Evolutionary conservation across 140 eudicot species (phyloP).

Genomic region (Stevia rebaudiana): DNA sequence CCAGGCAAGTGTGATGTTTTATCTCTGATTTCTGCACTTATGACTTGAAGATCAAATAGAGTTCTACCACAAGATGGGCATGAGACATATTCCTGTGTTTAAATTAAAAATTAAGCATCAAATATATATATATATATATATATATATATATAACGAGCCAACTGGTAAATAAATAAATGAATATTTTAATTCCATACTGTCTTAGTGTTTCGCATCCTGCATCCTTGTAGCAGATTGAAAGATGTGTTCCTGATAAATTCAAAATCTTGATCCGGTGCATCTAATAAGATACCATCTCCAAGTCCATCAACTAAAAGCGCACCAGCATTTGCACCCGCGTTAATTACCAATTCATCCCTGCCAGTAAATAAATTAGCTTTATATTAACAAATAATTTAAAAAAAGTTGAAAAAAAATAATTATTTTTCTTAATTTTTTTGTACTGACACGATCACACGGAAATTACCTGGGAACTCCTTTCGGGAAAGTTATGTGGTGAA

Average conservation of each 20-base stretch:
- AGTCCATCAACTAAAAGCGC: conserved; percentile 92
- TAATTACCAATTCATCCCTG: conserved; percentile 89
- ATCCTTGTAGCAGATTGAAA: conserved; percentile 96
- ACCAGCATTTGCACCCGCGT: conserved; percentile 89
- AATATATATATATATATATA: background rate
- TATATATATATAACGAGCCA: background rate
- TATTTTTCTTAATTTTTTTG: background rate
- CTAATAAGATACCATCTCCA: conserved; percentile 87
- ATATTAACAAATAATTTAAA: background rate
- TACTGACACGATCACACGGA: conserved; percentile 3
- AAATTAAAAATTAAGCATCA: background rate
- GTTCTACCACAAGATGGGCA: conserved; percentile 99
- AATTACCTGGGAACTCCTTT: conserved; percentile 59
- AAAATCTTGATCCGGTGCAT: conserved; percentile 81
- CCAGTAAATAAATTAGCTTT: conserved; percentile 11
- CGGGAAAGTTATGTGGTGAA: conserved; percentile 86
- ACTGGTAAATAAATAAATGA: background rate
- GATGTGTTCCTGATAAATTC: conserved; percentile 89
- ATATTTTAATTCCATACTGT: conserved; percentile 44
- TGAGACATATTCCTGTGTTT: conserved; percentile 82
- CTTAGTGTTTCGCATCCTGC: conserved; percentile 97
- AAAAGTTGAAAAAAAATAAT: too few species aligned
- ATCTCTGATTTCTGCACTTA: conserved; percentile 93
- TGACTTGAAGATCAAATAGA: conserved; percentile 90
- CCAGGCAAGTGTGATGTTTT: conserved; percentile 97